Evolutionary conservation across 768 basidiomycete species (phyloP), one percentile per base, ranked within the genome.

Genomic region (Rhizopogon vinicolor): DNA sequence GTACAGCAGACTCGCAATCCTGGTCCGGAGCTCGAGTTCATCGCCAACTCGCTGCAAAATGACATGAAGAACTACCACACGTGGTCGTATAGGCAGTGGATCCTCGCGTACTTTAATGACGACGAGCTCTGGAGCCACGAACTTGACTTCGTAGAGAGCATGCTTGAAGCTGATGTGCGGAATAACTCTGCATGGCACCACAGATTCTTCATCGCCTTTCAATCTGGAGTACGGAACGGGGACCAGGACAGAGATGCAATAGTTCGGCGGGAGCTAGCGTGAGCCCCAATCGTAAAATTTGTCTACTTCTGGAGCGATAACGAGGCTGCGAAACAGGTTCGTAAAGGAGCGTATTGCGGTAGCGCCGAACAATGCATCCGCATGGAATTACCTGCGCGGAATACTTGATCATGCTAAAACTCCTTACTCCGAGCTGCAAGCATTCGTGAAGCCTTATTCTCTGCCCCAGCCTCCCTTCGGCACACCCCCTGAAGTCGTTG

Each of bases 141-240:
- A 71, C 74, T 91, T n/a, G 78, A 82, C 43, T 93, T 86, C 60
- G 78, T 86, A 35, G 87, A 93, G 58, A 61, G 68, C 55, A 82
- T 93, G 75, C 69, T 93, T 22, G 74, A 76, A 9, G 72, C 77
- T 28, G 96, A 99, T 68, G 78, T 96, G 39, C 74, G 97, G 63
- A 99, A 99, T 71, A 99, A 99, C 67, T 95, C 92, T 35, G 97
- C 91, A 19, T 99, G 97, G 97, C 91, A 93, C 71, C 93, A 95
- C 71, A 85, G 93, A 43, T 88, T 94, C 77, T 97, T 93, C 68
- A 82, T 94, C 58, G 85, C 91, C 45, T 91, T 85, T 70, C 80
- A 82, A 56, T 81, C 78, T 51, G 85, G 87, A 41, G 74, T 85
- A 58, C 71, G 83, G 62, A 69, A 77, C 52, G 81, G 84, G n/a